Evolutionary conservation across 495 filamentous ascomycete species (phyloP).

Genomic region (Peziza echinospora): DNA sequence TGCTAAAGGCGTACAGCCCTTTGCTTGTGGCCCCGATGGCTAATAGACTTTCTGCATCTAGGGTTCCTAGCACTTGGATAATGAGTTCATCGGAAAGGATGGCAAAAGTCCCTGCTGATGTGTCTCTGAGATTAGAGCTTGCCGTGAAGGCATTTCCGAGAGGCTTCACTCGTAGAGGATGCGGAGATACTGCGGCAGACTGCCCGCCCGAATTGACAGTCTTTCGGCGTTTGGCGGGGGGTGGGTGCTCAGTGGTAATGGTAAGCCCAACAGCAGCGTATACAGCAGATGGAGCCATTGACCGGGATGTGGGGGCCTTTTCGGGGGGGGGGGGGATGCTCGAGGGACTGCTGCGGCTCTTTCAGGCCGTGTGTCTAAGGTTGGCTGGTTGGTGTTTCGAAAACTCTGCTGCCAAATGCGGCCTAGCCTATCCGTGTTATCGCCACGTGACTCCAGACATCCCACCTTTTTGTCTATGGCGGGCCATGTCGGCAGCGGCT

Average conservation of each 20-base stretch:
- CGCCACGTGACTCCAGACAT: too few species aligned
- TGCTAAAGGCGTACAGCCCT: slow-evolving; percentile 68
- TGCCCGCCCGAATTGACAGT: background rate
- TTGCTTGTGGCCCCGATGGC: slow-evolving; percentile 64
- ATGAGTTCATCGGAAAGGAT: slow-evolving; percentile 65
- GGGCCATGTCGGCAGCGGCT: too few species aligned
- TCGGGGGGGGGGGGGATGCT: too few species aligned
- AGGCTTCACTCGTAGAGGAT: slow-evolving; percentile 74
- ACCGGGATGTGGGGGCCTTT: too few species aligned
- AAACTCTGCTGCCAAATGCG: too few species aligned
- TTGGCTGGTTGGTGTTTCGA: too few species aligned
- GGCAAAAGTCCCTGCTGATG: slow-evolving; percentile 38
- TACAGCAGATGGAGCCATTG: too few species aligned
- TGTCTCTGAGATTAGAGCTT: slow-evolving; percentile 39
- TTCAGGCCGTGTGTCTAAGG: too few species aligned
- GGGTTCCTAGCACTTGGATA: slow-evolving; percentile 47
- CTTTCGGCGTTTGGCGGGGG: slow-evolving; percentile 10
- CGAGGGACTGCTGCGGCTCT: too few species aligned
- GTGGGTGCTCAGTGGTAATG: background rate
- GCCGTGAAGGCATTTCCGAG: slow-evolving; percentile 64
- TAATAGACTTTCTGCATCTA: slow-evolving; percentile 42
- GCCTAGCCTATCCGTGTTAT: too few species aligned
- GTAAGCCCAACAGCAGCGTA: too few species aligned
- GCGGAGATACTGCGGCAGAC: slow-evolving; percentile 36
- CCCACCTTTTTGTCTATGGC: too few species aligned